phyloP scores from a whole-genome alignment of 345 rosid species.

The Kandelia obovata region DNA sequence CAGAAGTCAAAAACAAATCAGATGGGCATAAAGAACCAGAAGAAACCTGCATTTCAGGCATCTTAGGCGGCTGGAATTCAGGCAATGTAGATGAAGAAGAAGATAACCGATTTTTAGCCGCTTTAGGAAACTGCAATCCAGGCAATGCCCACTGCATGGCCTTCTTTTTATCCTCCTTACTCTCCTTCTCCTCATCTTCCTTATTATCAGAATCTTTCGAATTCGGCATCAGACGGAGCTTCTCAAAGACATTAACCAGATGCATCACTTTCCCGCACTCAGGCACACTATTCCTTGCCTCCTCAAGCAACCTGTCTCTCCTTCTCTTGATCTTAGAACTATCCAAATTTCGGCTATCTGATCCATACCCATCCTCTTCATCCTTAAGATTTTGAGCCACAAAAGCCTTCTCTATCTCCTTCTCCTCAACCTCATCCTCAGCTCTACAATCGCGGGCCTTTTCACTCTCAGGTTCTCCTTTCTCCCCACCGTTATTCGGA shows the following conservation, averaged over 20 bases:
- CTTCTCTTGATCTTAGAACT: slow-evolving; percentile 62
- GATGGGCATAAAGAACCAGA: slow-evolving; percentile 47
- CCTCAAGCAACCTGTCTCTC: slow-evolving; percentile 69
- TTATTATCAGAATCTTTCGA: slow-evolving; percentile 32
- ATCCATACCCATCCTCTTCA: slow-evolving; percentile 19
- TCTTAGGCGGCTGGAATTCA: slow-evolving; percentile 9
- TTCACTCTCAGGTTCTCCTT: slow-evolving; percentile 16
- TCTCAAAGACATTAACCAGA: slow-evolving; percentile 81
- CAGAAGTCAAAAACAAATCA: slow-evolving; percentile 55
- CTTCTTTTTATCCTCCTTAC: slow-evolving; percentile 36
- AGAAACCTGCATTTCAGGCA: slow-evolving; percentile 2
- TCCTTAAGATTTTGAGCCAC: slow-evolving; percentile 22
- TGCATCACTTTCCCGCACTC: slow-evolving; percentile 72
- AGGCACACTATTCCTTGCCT: slow-evolving; percentile 58
- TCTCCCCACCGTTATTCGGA: slow-evolving; percentile 24
- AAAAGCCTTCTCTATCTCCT: slow-evolving; percentile 30
- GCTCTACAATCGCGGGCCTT: slow-evolving; percentile 10
- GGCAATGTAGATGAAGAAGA: slow-evolving; percentile 6
- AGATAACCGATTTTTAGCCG: slow-evolving; percentile 23
- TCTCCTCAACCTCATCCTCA: slow-evolving; percentile 23
- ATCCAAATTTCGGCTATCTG: slow-evolving; percentile 23
- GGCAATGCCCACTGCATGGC: slow-evolving; percentile 70
- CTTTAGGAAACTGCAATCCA: slow-evolving; percentile 53
- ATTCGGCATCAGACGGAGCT: slow-evolving; percentile 39
- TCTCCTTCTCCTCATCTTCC: slow-evolving; percentile 32